Evolutionary conservation across 331 rosid species (phyloP).

Genomic region (Prunus yedoensis): DNA sequence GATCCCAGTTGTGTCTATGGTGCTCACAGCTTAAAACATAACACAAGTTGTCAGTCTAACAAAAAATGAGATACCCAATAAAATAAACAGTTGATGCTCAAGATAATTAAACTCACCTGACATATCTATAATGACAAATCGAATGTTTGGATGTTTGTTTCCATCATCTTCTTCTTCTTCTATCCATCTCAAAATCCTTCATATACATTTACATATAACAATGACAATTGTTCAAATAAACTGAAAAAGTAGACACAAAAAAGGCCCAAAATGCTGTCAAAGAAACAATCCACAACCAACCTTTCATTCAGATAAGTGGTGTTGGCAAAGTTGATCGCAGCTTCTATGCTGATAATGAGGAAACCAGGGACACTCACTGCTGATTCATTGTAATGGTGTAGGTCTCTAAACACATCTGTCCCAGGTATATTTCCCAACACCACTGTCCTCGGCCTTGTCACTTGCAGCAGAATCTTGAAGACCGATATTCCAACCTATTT

Average conservation of each 20-base stretch:
- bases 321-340: conserved; percentile 90
- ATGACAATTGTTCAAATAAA: too few relatives aligned
- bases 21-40: conserved; percentile 67
- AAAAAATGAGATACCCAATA: neutral
- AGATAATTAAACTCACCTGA: conserved; percentile 46
- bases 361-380: conserved; percentile 67
- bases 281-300: conserved; percentile 22
- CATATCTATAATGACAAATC: conserved; percentile 60
- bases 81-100: neutral
- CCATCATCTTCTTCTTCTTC: conserved; percentile 65
- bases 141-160: conserved; percentile 39
- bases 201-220: neutral
- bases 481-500: conserved; percentile 77
- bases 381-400: conserved; percentile 68
- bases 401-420: conserved; percentile 61
- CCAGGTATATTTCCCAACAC: conserved; percentile 74
- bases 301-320: conserved; percentile 77
- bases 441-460: conserved; percentile 82
- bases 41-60: neutral
- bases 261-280: too few relatives aligned
- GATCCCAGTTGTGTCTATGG: conserved; percentile 86
- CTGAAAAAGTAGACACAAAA: too few relatives aligned
- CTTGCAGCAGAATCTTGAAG: conserved; percentile 74
- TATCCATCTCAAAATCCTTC: conserved; percentile 79
- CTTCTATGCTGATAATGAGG: conserved; percentile 77